phyloP scores from a whole-genome alignment of 2,329 filamentous ascomycete species.

The Ambrosiella beaveri region DNA sequence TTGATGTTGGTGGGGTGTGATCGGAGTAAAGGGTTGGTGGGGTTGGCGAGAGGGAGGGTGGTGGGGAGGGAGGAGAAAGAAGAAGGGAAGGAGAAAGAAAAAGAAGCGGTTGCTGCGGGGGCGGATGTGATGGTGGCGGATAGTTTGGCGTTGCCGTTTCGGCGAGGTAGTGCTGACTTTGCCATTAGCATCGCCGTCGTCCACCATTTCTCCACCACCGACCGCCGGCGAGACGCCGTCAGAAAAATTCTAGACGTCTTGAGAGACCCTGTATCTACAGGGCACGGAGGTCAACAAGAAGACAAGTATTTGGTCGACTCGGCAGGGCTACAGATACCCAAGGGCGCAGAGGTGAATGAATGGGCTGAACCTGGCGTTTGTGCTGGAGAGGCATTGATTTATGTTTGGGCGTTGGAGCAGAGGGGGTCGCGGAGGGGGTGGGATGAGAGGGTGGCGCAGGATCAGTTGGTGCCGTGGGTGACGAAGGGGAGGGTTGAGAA shows the following conservation, averaged over 20 bases:
- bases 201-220: constrained; percentile 73
- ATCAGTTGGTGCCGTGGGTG: constrained; percentile 94
- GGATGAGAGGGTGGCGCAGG: constrained; percentile 68
- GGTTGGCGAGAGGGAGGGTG: constrained; percentile 46
- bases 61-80: not conserved
- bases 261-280: constrained; percentile 18
- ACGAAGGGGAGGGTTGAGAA: constrained; percentile 27
- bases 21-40: constrained; percentile 51
- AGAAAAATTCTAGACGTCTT: constrained; percentile 52
- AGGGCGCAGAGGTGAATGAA: constrained; percentile 5
- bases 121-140: constrained; percentile 66
- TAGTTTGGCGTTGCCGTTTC: constrained; percentile 68
- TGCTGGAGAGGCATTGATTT: constrained; percentile 55
- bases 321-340: constrained; percentile 5
- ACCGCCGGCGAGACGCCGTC: constrained; percentile 57
- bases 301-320: not conserved
- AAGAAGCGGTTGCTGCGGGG: constrained; percentile 22
- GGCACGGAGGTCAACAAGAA: not conserved
- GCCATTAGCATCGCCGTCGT: constrained; percentile 87
- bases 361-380: constrained; percentile 16
- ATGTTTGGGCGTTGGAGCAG: constrained; percentile 94
- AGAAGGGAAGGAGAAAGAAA: constrained; percentile 20
- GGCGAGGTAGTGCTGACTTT: constrained; percentile 46
- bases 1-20: constrained; percentile 76
- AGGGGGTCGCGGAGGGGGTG: constrained; percentile 71